phyloP scores from a whole-genome alignment of 1,284 basidiomycete species.

The Ceratobasidium sp. region DNA sequence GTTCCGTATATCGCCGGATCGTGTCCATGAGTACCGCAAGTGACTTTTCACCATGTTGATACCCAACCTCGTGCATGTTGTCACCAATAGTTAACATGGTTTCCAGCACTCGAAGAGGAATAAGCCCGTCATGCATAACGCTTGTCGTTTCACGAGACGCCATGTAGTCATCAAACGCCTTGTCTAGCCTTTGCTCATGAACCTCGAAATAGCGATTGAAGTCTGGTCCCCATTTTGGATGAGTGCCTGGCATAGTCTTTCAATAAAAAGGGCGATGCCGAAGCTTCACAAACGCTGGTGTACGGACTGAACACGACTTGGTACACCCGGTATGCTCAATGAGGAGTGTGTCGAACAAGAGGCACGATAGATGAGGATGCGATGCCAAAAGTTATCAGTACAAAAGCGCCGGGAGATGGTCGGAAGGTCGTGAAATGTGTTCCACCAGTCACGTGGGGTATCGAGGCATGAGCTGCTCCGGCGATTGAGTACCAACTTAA shows the following conservation, averaged over 20 bases:
- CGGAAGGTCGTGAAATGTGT: too few relatives aligned
- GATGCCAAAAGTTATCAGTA: too few relatives aligned
- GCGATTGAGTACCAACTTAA: too few relatives aligned
- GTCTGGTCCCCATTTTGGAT: slow-evolving; percentile 7
- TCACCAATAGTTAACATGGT: neutral
- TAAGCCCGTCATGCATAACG: neutral
- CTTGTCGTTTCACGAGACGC: neutral
- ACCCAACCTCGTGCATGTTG: slow-evolving; percentile 13
- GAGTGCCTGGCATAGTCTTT: neutral
- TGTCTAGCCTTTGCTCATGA: neutral
- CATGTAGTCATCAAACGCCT: neutral
- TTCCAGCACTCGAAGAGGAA: slow-evolving; percentile 2
- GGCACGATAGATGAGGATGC: too few relatives aligned
- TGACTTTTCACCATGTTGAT: neutral
- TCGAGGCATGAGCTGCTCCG: too few relatives aligned
- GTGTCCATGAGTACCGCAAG: slow-evolving; percentile 5
- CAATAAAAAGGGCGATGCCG: too few relatives aligned
- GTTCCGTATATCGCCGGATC: neutral
- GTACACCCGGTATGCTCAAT: too few relatives aligned
- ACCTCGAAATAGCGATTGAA: neutral
- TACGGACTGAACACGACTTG: too few relatives aligned
- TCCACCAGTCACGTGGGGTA: too few relatives aligned
- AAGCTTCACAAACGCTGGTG: too few relatives aligned
- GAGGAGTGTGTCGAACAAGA: too few relatives aligned
- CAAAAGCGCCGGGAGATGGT: too few relatives aligned